Percentiles rank a stretch among this genome's conserved stretches.
Conservation (phyloP, 2,329 filamentous ascomycete species). For the Diaporthe citri region DNA sequence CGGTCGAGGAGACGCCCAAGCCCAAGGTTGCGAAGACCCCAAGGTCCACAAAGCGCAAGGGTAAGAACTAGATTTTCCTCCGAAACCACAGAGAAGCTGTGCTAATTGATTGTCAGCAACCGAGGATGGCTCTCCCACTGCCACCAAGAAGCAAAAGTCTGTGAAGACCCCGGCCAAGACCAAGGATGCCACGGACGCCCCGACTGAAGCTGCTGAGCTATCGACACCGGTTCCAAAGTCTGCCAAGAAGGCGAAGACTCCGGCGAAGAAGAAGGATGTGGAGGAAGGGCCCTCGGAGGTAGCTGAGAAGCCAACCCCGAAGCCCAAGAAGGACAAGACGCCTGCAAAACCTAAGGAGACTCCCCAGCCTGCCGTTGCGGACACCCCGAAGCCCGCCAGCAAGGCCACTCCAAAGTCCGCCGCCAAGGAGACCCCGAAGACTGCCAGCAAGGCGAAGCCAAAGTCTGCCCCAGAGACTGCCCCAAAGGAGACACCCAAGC, state of each 20-base stretch:
- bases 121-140: slow-evolving; percentile 38
- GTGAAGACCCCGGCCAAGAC: slow-evolving; percentile 35
- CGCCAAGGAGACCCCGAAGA: slow-evolving; percentile 20
- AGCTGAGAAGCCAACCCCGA: slow-evolving; percentile 27
- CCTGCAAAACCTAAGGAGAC: slow-evolving; percentile 35
- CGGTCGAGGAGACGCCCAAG: slow-evolving; percentile 38
- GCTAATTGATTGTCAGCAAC: slow-evolving; percentile 22
- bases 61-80: slow-evolving; percentile 7
- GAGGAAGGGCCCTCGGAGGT: not conserved
- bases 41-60: slow-evolving; percentile 39
- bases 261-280: slow-evolving; percentile 29
- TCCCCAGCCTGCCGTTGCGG: slow-evolving; percentile 9
- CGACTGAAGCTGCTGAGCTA: slow-evolving; percentile 10
- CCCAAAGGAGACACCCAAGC: slow-evolving; percentile 17
- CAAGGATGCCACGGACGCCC: slow-evolving; percentile 21
- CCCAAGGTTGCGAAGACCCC: slow-evolving; percentile 37
- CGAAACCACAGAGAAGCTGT: not conserved
- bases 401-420: slow-evolving; percentile 29
- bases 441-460: not conserved
- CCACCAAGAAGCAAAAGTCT: slow-evolving; percentile 39
- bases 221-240: slow-evolving; percentile 33
- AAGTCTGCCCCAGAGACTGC: slow-evolving; percentile 1
- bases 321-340: slow-evolving; percentile 39
- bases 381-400: slow-evolving; percentile 23
- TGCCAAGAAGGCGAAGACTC: slow-evolving; percentile 36